Percentiles rank a stretch among this genome's conserved stretches.
phyloP scores from a whole-genome alignment of 2,329 filamentous ascomycete species.

The Claviceps sp. region DNA sequence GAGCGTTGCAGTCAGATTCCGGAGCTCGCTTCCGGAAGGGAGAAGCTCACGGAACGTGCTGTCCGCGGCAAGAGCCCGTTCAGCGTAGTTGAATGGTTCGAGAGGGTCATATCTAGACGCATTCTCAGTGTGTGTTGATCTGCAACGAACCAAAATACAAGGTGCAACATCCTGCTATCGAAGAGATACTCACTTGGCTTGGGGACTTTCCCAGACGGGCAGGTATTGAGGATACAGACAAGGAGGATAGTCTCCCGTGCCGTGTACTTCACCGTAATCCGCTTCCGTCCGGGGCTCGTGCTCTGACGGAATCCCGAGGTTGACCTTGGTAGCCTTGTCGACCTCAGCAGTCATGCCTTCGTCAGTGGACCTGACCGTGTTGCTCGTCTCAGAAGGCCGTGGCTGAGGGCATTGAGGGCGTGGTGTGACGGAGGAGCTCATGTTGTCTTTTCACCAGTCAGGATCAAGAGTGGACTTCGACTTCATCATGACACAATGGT shows the following conservation, averaged over 20 bases:
- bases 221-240: background rate
- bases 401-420: too few relatives aligned
- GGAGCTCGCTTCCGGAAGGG: background rate
- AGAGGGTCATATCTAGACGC: background rate
- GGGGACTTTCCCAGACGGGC: background rate
- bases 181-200: background rate
- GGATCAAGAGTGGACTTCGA: too few relatives aligned
- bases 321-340: background rate
- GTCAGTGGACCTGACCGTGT: background rate
- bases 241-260: background rate
- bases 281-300: background rate
- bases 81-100: background rate
- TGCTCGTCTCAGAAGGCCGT: background rate
- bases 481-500: too few relatives aligned
- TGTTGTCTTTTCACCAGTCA: too few relatives aligned
- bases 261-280: background rate
- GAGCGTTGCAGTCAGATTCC: slow-evolving; percentile 45
- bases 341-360: background rate
- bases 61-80: background rate
- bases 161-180: background rate
- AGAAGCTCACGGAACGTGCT: background rate
- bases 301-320: background rate
- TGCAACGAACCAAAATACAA: background rate
- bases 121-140: background rate
- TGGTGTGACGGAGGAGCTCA: too few relatives aligned